Conservation (phyloP, 371 early-diverging fungal genomes). For the Mortierella sp. region DNA sequence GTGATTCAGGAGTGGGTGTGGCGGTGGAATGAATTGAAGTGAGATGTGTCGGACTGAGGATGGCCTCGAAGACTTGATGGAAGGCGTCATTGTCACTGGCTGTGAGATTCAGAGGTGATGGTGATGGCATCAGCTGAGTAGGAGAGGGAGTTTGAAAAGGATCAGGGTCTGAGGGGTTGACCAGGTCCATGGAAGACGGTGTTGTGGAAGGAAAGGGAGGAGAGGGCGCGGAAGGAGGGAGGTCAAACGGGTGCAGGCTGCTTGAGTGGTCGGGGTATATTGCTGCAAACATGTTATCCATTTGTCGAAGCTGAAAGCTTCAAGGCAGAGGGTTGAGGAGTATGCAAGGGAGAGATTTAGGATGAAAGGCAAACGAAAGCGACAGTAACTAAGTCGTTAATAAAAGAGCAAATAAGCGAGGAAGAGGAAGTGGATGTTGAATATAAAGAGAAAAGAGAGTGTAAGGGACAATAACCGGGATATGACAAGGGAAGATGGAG, state of each 20-base stretch:
- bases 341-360: no score
- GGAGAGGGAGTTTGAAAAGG: slow-evolving; percentile 26
- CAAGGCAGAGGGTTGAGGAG: background rate
- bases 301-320: background rate
- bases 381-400: background rate
- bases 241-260: slow-evolving; percentile 8
- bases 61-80: slow-evolving; percentile 20
- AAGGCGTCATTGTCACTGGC: slow-evolving; percentile 19
- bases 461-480: background rate
- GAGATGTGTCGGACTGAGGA: slow-evolving; percentile 22
- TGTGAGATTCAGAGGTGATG: slow-evolving; percentile 23
- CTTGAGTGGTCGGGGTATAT: slow-evolving; percentile 23
- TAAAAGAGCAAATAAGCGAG: background rate
- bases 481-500: background rate
- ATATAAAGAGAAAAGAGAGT: background rate
- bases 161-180: slow-evolving; percentile 8
- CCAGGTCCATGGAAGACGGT: slow-evolving; percentile 17
- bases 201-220: slow-evolving; percentile 4
- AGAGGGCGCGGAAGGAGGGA: slow-evolving; percentile 2
- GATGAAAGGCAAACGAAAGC: background rate
- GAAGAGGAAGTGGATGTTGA: background rate
- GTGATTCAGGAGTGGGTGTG: background rate
- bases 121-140: slow-evolving; percentile 21
- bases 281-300: slow-evolving; percentile 24
- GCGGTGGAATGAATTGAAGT: background rate